These are phyloP conservation scores for Ceratocystis albifundus DNA, from an alignment of 2,329 filamentous ascomycete genomes.

Conservation along the genomic window DNA sequence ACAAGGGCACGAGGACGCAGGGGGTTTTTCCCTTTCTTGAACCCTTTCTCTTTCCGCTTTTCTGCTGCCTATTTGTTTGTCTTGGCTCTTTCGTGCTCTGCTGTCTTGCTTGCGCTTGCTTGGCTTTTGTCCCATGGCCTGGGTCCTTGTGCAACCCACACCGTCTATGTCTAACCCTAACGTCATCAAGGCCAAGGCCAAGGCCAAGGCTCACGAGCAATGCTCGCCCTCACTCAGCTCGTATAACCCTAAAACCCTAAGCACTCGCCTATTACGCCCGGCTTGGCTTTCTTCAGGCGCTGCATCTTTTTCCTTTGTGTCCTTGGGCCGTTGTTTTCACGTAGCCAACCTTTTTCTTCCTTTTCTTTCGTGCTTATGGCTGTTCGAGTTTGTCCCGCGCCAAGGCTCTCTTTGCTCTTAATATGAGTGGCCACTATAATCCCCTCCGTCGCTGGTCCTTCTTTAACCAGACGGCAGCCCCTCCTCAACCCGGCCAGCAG, in stretches of 20 bases:
- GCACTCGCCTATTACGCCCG: background rate
- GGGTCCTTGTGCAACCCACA: background rate
- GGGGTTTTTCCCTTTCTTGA: too few relatives aligned
- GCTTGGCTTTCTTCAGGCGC: background rate
- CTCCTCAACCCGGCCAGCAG: constrained; percentile 2
- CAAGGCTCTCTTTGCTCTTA: background rate
- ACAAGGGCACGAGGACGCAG: background rate
- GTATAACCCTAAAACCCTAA: background rate
- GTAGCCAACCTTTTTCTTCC: background rate
- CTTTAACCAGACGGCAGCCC: background rate
- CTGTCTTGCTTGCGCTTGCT: too few relatives aligned
- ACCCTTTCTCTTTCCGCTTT: too few relatives aligned
- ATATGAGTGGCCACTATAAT: background rate
- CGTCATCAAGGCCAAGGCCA: background rate
- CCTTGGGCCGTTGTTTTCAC: too few relatives aligned
- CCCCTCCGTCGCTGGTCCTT: constrained; percentile 5
- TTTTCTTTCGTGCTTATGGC: background rate
- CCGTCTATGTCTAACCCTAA: background rate
- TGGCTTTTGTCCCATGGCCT: background rate
- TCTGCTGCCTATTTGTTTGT: too few relatives aligned
- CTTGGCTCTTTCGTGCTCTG: too few relatives aligned
- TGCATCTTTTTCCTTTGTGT: background rate
- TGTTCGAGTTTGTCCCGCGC: background rate
- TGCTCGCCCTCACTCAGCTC: background rate
- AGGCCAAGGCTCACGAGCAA: background rate